Conservation (phyloP, 192 early-diverging fungal species). For the Coemansia sp. region DNA sequence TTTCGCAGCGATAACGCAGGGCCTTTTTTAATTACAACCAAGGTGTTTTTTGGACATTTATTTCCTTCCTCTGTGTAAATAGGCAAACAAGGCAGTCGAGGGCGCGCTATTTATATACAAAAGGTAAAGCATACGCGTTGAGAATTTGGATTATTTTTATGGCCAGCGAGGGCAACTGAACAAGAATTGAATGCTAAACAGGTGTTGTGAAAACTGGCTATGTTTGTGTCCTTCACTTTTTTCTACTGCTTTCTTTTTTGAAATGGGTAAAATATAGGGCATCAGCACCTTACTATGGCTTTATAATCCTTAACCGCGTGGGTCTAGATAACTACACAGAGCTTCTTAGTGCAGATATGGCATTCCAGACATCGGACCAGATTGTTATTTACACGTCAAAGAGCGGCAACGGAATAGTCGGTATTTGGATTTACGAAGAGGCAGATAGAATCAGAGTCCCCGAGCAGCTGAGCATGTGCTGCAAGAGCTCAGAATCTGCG, state of each 20-base stretch:
- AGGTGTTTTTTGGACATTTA: neutral
- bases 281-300: conserved; percentile 64
- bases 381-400: conserved; percentile 79
- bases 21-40: neutral
- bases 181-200: neutral
- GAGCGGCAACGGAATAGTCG: conserved; percentile 25
- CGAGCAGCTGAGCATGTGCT: conserved; percentile 44
- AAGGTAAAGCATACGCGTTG: conserved; percentile 56
- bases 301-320: conserved; percentile 88
- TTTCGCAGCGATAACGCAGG: neutral
- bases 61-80: neutral
- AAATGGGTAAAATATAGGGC: conserved; percentile 15
- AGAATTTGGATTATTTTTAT: too few species aligned
- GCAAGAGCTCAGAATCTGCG: conserved; percentile 29
- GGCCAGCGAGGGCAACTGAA: too few species aligned
- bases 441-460: conserved; percentile 39
- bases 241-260: neutral
- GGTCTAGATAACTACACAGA: conserved; percentile 78
- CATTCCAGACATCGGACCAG: conserved; percentile 76
- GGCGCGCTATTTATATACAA: conserved; percentile 88
- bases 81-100: conserved; percentile 88
- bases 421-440: conserved; percentile 55
- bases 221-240: neutral
- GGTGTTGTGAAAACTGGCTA: too few species aligned
- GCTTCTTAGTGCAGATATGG: conserved; percentile 67